phyloP scores from a whole-genome alignment of 2,329 filamentous ascomycete genomes.

The Periconia sp. region DNA sequence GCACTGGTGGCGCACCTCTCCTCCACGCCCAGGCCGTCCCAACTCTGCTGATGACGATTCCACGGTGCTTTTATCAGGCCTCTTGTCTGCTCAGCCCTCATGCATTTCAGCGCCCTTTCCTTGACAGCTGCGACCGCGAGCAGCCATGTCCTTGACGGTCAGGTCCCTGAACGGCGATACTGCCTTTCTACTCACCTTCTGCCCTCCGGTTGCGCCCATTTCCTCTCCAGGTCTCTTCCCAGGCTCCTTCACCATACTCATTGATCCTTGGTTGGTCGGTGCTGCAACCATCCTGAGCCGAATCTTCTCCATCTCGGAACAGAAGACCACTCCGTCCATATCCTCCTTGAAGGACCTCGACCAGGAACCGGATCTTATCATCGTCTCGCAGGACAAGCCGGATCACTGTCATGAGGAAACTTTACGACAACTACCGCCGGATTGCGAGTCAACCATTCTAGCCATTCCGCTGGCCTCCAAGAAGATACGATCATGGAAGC shows the following conservation, averaged over 20 bases:
- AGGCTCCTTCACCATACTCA: conserved; percentile 67
- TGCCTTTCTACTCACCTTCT: conserved; percentile 69
- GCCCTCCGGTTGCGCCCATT: conserved; percentile 56
- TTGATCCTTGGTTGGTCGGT: conserved; percentile 74
- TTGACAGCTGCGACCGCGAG: conserved; percentile 3
- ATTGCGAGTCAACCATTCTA: conserved; percentile 66
- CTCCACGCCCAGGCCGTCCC: background rate
- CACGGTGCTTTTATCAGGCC: background rate
- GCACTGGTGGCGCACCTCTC: conserved; percentile 13
- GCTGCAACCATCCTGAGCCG: conserved; percentile 66
- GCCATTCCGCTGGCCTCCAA: conserved; percentile 70
- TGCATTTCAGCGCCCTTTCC: conserved; percentile 1
- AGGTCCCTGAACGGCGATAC: conserved; percentile 70
- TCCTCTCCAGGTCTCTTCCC: conserved; percentile 48
- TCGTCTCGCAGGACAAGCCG: conserved; percentile 67
- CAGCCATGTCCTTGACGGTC: conserved; percentile 66
- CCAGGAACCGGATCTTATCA: conserved; percentile 60
- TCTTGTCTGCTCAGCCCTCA: background rate
- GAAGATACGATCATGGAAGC: conserved; percentile 70
- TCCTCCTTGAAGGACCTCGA: conserved; percentile 61
- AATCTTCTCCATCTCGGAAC: conserved; percentile 65
- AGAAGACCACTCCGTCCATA: conserved; percentile 63
- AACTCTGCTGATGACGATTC: background rate
- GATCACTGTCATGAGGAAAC: conserved; percentile 76
- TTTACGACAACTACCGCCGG: conserved; percentile 65